Evolutionary conservation across 2,329 filamentous ascomycete genomes (phyloP).

Genomic region (Hysterium pulicare): DNA sequence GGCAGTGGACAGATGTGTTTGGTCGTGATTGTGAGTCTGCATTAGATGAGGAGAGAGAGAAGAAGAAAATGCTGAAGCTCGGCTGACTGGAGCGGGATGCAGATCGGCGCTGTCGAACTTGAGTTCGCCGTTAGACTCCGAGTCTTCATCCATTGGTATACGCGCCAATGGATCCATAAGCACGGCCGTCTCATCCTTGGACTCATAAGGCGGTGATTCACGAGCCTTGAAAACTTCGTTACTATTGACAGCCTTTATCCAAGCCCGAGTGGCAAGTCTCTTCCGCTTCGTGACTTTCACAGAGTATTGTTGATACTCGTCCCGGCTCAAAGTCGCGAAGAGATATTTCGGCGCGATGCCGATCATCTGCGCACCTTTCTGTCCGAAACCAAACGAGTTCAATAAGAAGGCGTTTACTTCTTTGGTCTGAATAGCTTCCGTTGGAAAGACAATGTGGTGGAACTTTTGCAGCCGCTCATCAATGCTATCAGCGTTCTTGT

Average conservation of each 20-base stretch:
- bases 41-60: no score
- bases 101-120: no score
- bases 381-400: conserved; percentile 46
- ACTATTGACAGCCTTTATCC: not conserved
- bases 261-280: not conserved
- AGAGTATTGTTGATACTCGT: not conserved
- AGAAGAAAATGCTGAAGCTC: no score
- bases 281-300: not conserved
- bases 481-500: conserved; percentile 38
- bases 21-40: no score
- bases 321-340: not conserved
- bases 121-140: no score
- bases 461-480: conserved; percentile 23
- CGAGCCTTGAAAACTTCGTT: conserved; percentile 2
- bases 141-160: not conserved
- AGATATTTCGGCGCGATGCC: conserved; percentile 34
- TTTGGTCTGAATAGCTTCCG: conserved; percentile 14
- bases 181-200: not conserved
- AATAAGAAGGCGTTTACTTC: conserved; percentile 37
- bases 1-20: no score
- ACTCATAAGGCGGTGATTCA: conserved; percentile 1
- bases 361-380: conserved; percentile 42
- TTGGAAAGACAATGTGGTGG: conserved; percentile 35
- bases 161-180: conserved; percentile 1
- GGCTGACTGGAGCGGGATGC: no score